These are phyloP conservation scores for Blastobotrys raffinosifermentans DNA, from an alignment of 1,139 yeast genomes.

Conservation along the genomic window DNA sequence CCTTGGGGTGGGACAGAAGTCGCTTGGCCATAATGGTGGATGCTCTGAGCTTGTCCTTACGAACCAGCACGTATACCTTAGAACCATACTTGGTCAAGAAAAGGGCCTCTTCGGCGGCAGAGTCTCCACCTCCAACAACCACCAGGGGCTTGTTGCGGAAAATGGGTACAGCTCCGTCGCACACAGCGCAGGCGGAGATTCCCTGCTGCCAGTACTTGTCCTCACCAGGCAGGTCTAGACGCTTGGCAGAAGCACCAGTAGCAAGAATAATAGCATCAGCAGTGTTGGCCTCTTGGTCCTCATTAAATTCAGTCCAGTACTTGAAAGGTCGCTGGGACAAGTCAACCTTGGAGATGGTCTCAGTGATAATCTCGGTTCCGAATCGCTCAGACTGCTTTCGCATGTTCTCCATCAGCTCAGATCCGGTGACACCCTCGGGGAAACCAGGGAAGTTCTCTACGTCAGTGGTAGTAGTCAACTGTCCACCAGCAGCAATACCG, in stretches of 20 bases:
- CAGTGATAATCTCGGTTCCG: conserved; percentile 92
- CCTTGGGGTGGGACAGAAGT: conserved; percentile 73
- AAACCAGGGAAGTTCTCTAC: conserved; percentile 95
- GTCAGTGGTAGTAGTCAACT: conserved; percentile 95
- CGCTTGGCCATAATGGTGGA: conserved; percentile 96
- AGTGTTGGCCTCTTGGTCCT: conserved; percentile 73
- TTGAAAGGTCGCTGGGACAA: conserved; percentile 83
- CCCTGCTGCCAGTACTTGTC: conserved; percentile 98
- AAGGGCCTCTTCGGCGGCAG: conserved; percentile 97
- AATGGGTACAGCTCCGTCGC: conserved; percentile 99
- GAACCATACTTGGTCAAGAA: conserved; percentile 96
- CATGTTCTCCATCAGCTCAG: conserved; percentile 90
- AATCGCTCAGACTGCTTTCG: conserved; percentile 77
- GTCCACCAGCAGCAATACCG: conserved; percentile 99
- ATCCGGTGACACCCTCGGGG: conserved; percentile 89
- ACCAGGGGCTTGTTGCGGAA: conserved; percentile 97
- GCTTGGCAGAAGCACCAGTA: conserved; percentile 96
- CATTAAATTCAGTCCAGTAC: conserved; percentile 93
- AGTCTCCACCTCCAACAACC: conserved; percentile 97
- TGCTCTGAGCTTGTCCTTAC: conserved; percentile 92
- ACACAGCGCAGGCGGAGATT: conserved; percentile 97
- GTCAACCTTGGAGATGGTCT: conserved; percentile 89
- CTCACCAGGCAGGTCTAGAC: conserved; percentile 92
- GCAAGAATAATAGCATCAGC: conserved; percentile 91
- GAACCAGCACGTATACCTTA: conserved; percentile 84